Base-by-base conservation (phyloP, 768 basidiomycete genomes). In the Suillus luteus region DNA sequence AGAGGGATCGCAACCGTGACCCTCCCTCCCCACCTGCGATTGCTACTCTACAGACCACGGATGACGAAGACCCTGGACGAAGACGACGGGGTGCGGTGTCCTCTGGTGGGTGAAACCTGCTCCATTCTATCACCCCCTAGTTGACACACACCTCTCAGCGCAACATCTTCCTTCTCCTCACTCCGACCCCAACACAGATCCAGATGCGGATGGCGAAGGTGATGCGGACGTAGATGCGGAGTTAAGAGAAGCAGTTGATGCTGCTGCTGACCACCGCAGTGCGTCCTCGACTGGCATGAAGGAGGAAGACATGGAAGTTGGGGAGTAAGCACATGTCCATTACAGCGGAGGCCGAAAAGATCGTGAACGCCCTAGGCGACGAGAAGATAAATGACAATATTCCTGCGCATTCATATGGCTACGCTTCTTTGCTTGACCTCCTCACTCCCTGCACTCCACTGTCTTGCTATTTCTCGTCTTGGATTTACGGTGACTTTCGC, bases 181-280 rank as follows among this genome's bases (percentile, higher is more conserved):
- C 40, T 60, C 62, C n/a, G 62, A 62, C 62, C 35, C 62, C 62
- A 60, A 66, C 52, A 60, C 58, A 41, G 67, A 71, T 62, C 64
- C 62, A 24, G 77, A 72, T 22, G 75, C 70, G 31, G 72, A 66
- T 12, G 74, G 64, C 10, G 74, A 75, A 22, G 74, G 57, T 9
- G 74, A 76, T 17, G 73, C 73, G 1, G 81, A 81, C 61, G 77
- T 81, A 0, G 83, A 84, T 14, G 76, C 75, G 54, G 83, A 84
- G 31, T 70, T 85, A 31, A 70, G 84, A n/a, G 83, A 83, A 65
- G 83, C 83, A 41, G 83, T 82, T 0, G 81, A 81, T 64, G 83
- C 82, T 7, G 78, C 83, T 31, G 57, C 17, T 6, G 83, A 82
- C 68, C 80, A 79, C 22, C 75, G 81, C 57, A 78, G 76, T 58